Conservation (phyloP, 305 asterid genomes). For the Fraxinus velutina region DNA sequence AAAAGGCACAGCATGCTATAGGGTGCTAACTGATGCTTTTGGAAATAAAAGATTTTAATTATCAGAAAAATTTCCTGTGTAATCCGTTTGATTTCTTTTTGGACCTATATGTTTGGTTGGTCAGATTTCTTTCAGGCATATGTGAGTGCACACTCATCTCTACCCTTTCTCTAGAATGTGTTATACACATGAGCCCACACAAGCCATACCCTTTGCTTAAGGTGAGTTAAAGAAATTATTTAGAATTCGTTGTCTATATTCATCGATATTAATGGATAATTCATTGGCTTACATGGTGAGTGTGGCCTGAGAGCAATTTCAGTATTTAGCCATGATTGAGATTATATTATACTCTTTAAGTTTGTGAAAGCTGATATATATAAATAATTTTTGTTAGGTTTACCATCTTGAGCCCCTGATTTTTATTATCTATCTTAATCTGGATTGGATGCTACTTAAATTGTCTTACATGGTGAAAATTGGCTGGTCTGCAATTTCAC, state of each 20-base stretch:
- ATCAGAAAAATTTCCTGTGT: background rate
- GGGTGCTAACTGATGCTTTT: background rate
- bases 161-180: background rate
- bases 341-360: background rate
- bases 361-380: background rate
- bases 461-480: background rate
- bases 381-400: background rate
- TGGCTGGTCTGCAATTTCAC: background rate
- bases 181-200: background rate
- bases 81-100: background rate
- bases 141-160: background rate
- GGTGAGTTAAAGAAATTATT: background rate
- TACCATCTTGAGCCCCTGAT: background rate
- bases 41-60: background rate
- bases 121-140: background rate
- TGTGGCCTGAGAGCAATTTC: background rate
- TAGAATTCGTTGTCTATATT: background rate
- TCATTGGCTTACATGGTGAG: background rate
- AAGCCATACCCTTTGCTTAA: background rate
- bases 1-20: background rate
- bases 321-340: conserved; percentile 5
- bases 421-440: background rate
- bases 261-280: background rate
- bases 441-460: background rate
- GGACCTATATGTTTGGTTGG: background rate